Evolutionary conservation across 2,329 filamentous ascomycete genomes (phyloP).

Genomic region (Pestalotiopsis sp.): DNA sequence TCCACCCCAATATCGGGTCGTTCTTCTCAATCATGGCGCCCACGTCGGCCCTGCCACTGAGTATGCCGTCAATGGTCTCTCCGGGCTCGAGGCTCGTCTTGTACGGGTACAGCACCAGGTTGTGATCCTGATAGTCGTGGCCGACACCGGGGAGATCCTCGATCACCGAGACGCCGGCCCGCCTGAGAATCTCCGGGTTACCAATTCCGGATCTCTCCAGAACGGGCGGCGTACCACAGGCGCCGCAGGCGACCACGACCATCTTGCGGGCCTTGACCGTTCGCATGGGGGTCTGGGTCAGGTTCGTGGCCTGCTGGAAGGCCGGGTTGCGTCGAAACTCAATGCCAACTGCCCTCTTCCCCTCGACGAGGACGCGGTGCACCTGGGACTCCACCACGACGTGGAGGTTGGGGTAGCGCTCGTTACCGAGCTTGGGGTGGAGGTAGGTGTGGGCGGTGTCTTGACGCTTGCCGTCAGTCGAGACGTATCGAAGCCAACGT

Average conservation of each 20-base stretch:
- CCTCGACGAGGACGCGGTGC: constrained; percentile 53
- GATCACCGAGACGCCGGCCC: constrained; percentile 46
- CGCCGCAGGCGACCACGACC: constrained; percentile 49
- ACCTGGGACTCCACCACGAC: constrained; percentile 30
- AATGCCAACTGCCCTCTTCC: constrained; percentile 42
- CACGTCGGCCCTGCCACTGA: constrained; percentile 22
- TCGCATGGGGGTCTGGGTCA: constrained; percentile 24
- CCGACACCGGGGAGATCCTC: constrained; percentile 54
- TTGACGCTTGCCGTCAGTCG: constrained; percentile 27
- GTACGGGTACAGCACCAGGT: constrained; percentile 51
- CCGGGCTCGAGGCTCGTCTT: constrained; percentile 44
- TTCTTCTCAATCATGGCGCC: constrained; percentile 23
- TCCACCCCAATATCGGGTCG: constrained; percentile 48
- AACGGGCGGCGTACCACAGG: constrained; percentile 53
- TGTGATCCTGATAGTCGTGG: constrained; percentile 50
- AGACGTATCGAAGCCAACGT: constrained; percentile 24
- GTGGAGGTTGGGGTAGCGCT: constrained; percentile 30
- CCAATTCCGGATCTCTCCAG: constrained; percentile 65
- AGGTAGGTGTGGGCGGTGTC: constrained; percentile 28
- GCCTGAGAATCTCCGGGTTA: constrained; percentile 41
- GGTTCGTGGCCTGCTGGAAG: constrained; percentile 14
- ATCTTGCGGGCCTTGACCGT: constrained; percentile 52
- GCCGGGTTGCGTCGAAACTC: constrained; percentile 52
- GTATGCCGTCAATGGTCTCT: constrained; percentile 41
- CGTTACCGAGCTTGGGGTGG: constrained; percentile 26